Percentiles rank a stretch among this genome's conserved stretches.
These are phyloP conservation scores for Pleurotus pulmonarius DNA, from an alignment of 768 basidiomycete genomes.

Conservation along the genomic window DNA sequence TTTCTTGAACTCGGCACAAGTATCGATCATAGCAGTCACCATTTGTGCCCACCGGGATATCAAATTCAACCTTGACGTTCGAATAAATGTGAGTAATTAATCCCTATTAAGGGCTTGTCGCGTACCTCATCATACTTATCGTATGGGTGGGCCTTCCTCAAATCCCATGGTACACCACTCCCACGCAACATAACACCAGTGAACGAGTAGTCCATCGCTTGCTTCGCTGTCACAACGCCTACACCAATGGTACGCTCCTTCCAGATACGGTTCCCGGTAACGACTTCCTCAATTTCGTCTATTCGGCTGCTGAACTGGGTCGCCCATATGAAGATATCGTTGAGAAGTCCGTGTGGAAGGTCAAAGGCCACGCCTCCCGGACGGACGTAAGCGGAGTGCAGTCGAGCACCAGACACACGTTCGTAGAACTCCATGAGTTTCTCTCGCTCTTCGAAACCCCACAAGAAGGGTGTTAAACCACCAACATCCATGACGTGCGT, in stretches of 20 bases:
- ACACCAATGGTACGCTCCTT: constrained; percentile 90
- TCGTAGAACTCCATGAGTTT: constrained; percentile 99
- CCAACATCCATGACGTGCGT: constrained; percentile 98
- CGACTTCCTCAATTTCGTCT: constrained; percentile 97
- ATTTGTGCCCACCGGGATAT: constrained; percentile 93
- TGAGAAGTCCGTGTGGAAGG: constrained; percentile 95
- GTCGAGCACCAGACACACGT: constrained; percentile 94
- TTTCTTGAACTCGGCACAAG: constrained; percentile 96
- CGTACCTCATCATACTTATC: constrained; percentile 92
- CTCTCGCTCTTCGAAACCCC: constrained; percentile 99
- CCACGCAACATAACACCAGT: constrained; percentile 97
- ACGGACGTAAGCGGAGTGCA: constrained; percentile 97
- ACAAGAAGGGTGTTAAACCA: constrained; percentile 96
- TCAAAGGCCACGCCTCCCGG: constrained; percentile 98
- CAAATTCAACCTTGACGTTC: constrained; percentile 79
- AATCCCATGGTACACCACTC: constrained; percentile 92
- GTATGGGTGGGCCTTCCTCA: constrained; percentile 88
- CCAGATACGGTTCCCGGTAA: constrained; percentile 98
- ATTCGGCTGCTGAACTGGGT: constrained; percentile 89
- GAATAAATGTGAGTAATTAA: background rate
- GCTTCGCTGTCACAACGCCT: constrained; percentile 85
- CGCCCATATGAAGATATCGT: constrained; percentile 98
- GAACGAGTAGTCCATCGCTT: constrained; percentile 91
- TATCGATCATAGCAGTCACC: constrained; percentile 99
- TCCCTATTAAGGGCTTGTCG: background rate